Evolutionary conservation across 73 alveolate species (phyloP).

Genomic region (Paramecium primaurelia): DNA sequence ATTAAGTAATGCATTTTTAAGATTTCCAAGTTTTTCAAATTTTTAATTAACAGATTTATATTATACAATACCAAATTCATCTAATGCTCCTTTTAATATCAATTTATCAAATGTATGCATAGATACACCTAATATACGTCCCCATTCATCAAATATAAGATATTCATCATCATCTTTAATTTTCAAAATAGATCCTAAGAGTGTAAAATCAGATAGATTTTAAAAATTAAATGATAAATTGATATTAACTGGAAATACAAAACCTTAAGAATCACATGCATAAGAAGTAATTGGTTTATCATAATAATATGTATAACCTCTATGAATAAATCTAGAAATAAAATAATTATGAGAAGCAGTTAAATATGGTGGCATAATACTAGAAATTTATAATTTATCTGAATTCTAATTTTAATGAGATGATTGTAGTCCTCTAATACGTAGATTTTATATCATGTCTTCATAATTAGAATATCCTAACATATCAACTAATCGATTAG

Average conservation of each 20-base stretch:
- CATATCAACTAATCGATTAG: not conserved
- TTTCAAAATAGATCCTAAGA: slow-evolving; percentile 23
- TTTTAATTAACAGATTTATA: not conserved
- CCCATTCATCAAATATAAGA: slow-evolving; percentile 11
- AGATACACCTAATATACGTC: slow-evolving; percentile 17
- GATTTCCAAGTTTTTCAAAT: not conserved
- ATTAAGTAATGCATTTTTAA: not conserved
- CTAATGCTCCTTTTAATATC: slow-evolving; percentile 13
- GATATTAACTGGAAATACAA: slow-evolving; percentile 13
- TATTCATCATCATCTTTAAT: not conserved
- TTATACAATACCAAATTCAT: not conserved
- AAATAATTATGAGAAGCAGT: slow-evolving; percentile 10
- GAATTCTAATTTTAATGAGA: not conserved
- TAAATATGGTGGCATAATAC: slow-evolving; percentile 43
- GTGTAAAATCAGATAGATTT: not conserved
- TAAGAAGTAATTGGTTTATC: not conserved
- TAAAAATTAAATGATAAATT: slow-evolving; percentile 11
- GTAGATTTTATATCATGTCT: not conserved
- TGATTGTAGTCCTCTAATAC: not conserved
- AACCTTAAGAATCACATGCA: slow-evolving; percentile 11
- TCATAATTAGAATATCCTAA: slow-evolving; percentile 15
- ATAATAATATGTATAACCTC: slow-evolving; percentile 21
- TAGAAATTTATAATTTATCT: not conserved
- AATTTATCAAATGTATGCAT: not conserved
- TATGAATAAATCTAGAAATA: not conserved